Evolutionary conservation across 2,329 filamentous ascomycete species (phyloP), one percentile per base, ranked within the genome.

Genomic region (Neofusicoccum kwambonambiense): DNA sequence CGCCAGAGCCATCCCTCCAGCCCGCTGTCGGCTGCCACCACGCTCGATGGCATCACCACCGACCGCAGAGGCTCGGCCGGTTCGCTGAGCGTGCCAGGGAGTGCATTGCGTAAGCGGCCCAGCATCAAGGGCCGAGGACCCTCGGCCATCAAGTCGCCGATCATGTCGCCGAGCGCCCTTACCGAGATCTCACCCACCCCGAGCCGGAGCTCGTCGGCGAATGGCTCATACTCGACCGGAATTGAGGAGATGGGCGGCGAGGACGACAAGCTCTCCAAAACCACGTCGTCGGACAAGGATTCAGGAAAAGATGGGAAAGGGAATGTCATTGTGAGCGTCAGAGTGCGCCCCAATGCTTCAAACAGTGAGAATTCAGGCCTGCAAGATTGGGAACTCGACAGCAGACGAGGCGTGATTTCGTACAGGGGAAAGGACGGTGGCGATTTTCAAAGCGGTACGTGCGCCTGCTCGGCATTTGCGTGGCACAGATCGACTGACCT

Each of bases 311-410:
- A 97, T 71, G 87, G 85, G 64, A 98, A 97, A 77, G 95, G 95
- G 60, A 99, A 99, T 73, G 94, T 99, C 13, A 79, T 98, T 67
- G 94, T 99, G 70, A 98, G 95, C 75, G 93, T 99, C 42, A 87
- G 95, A 74, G 93, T 98, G 47, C 87, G 95, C 37, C 95, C 95
- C 35, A 93, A 97, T 79, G 84, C 87, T 3, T 86, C 83, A 27
- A 82, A 83, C n/a, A 86, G 84, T 62, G 85, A 85, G 63, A 86
- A 86, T 50, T 85, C 86, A 65, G 80, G 86, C 7, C 91, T 95
- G 66, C 87, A 89, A 35, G 95, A 98, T 74, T 99, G 94, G 95
- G 86, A 92, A 81, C 90, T 99, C 3, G 93, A 97, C 75, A 90
- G 90, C 37, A 88, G 92, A 72, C 89, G 89, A 72, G 90, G 92